Evolutionary conservation across 495 filamentous ascomycete genomes (phyloP).

Genomic region (Pseudomonodictys pantanalensis): DNA sequence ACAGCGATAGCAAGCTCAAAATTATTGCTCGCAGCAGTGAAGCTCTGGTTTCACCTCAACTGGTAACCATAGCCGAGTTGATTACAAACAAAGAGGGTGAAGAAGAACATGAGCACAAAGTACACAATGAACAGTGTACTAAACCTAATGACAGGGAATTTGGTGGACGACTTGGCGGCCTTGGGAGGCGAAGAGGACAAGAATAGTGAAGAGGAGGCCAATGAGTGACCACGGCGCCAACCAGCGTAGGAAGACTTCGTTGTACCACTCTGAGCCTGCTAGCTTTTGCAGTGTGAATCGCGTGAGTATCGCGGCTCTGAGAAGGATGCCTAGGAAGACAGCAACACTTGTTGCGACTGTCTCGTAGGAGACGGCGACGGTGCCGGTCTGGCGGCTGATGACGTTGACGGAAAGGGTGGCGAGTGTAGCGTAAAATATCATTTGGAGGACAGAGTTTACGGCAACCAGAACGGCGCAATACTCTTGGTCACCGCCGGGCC

Average conservation of each 20-base stretch:
- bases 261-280: constrained; percentile 59
- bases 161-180: constrained; percentile 76
- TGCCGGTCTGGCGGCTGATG: constrained; percentile 49
- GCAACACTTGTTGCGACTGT: constrained; percentile 76
- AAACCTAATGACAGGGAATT: constrained; percentile 77
- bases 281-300: constrained; percentile 60
- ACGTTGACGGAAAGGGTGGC: constrained; percentile 74
- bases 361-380: constrained; percentile 59
- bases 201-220: constrained; percentile 80
- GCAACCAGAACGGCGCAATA: constrained; percentile 92
- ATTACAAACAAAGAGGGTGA: constrained; percentile 58
- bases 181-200: constrained; percentile 82
- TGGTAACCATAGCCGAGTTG: constrained; percentile 65
- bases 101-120: constrained; percentile 69
- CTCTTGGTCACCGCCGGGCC: constrained; percentile 72
- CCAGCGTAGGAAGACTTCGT: constrained; percentile 65
- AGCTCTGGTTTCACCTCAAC: constrained; percentile 73
- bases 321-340: constrained; percentile 81
- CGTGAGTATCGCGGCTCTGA: constrained; percentile 75
- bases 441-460: constrained; percentile 82
- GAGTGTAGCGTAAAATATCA: constrained; percentile 79
- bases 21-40: constrained; percentile 92
- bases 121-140: constrained; percentile 79
- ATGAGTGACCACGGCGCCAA: constrained; percentile 73
- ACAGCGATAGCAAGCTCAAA: constrained; percentile 93